Percentiles rank a stretch among this genome's conserved stretches.
phyloP scores from a whole-genome alignment of 352 stramenopile genomes.

The Pythium brassicae region DNA sequence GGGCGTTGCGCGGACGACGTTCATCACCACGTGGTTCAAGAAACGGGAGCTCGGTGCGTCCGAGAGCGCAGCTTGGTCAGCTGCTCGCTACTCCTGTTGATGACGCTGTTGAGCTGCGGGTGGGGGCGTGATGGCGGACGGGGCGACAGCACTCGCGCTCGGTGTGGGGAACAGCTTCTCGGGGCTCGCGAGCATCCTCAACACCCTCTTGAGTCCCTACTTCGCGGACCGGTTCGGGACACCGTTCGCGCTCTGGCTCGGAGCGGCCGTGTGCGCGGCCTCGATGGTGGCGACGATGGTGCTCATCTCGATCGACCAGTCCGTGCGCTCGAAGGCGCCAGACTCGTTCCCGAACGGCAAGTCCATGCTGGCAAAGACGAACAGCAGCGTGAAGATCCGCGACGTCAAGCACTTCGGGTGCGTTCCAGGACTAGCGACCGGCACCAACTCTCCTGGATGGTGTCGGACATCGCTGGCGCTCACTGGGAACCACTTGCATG shows the following conservation, averaged over 20 bases:
- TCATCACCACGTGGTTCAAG: constrained; percentile 81
- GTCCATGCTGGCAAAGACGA: constrained; percentile 3
- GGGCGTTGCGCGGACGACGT: constrained; percentile 61
- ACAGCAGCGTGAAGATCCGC: constrained; percentile 20
- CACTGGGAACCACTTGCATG: background rate
- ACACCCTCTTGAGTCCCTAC: constrained; percentile 66
- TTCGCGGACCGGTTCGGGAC: constrained; percentile 54
- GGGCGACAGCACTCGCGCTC: constrained; percentile 59
- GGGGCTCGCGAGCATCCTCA: constrained; percentile 72
- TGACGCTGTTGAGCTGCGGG: background rate
- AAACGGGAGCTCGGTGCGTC: constrained; percentile 59
- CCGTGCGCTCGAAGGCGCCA: constrained; percentile 9
- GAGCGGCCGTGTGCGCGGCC: constrained; percentile 34
- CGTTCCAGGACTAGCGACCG: background rate
- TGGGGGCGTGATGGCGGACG: background rate
- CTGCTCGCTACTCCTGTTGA: background rate
- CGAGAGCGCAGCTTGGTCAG: background rate
- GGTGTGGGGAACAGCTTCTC: constrained; percentile 70
- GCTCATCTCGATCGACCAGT: constrained; percentile 49
- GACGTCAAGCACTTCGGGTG: constrained; percentile 47
- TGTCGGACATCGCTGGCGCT: background rate
- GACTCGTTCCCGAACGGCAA: constrained; percentile 36
- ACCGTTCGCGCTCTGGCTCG: constrained; percentile 63
- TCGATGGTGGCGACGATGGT: constrained; percentile 43
- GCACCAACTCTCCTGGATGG: no score